A percentile compares a stretch with the other conserved stretches of the same genome.
These are phyloP conservation scores for Spiromastix sp. DNA, from an alignment of 2,329 filamentous ascomycete species.

Conservation along the genomic window DNA sequence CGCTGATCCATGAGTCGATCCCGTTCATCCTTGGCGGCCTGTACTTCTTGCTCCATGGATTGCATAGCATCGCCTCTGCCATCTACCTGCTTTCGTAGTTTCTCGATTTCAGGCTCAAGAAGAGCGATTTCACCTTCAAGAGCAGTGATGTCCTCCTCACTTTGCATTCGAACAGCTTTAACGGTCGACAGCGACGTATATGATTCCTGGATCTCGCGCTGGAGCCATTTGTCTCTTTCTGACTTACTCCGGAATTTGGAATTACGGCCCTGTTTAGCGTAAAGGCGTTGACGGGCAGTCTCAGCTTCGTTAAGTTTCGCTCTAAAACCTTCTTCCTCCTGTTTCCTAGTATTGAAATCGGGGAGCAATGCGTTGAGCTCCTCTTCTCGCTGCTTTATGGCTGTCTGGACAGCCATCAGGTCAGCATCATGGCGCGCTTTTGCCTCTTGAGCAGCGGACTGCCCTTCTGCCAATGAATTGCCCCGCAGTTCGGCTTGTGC, in stretches of 20 bases:
- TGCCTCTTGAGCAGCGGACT: slow-evolving; percentile 64
- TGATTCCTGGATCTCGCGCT: slow-evolving; percentile 69
- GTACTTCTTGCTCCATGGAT: slow-evolving; percentile 61
- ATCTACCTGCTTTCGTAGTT: slow-evolving; percentile 62
- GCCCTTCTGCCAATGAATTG: slow-evolving; percentile 72
- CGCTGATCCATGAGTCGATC: slow-evolving; percentile 77
- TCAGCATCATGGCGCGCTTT: slow-evolving; percentile 62
- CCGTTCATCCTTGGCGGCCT: slow-evolving; percentile 64
- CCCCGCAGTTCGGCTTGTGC: slow-evolving; percentile 81
- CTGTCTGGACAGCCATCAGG: slow-evolving; percentile 58
- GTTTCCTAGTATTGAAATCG: slow-evolving; percentile 61
- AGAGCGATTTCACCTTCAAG: slow-evolving; percentile 61
- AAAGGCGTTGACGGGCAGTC: slow-evolving; percentile 63
- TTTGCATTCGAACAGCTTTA: slow-evolving; percentile 75
- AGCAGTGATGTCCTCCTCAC: slow-evolving; percentile 67
- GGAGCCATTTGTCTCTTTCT: slow-evolving; percentile 76
- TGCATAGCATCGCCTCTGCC: slow-evolving; percentile 68
- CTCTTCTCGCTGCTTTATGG: slow-evolving; percentile 65
- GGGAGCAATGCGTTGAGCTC: slow-evolving; percentile 69
- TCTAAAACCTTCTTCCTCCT: slow-evolving; percentile 60
- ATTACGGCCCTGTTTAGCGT: slow-evolving; percentile 84
- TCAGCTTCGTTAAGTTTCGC: slow-evolving; percentile 67
- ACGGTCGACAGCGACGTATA: slow-evolving; percentile 66
- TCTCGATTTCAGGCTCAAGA: slow-evolving; percentile 62
- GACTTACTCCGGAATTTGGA: slow-evolving; percentile 79